phyloP scores from a whole-genome alignment of 75 land plant genomes.

The Isoetes taiwanensis region DNA sequence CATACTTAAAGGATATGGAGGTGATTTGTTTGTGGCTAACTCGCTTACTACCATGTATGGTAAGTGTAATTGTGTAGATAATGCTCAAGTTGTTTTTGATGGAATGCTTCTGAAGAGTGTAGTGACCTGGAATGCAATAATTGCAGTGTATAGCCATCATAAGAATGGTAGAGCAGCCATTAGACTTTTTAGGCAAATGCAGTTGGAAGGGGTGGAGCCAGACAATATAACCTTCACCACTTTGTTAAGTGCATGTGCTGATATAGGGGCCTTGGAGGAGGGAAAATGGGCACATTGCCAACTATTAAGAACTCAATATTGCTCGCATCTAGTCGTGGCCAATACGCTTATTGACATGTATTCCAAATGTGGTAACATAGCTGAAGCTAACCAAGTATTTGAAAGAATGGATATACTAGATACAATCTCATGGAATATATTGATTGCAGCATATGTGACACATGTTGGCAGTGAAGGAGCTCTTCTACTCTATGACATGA shows the following conservation, averaged over 20 bases:
- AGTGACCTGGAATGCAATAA: not conserved
- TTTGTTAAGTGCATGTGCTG: too few relatives aligned
- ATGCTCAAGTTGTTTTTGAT: not conserved
- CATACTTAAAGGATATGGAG: too few relatives aligned
- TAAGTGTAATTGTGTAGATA: not conserved
- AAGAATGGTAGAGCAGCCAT: not conserved
- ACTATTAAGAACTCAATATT: too few relatives aligned
- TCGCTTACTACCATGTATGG: not conserved
- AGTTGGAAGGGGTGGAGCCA: not conserved
- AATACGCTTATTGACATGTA: conserved; percentile 18
- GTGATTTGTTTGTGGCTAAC: too few relatives aligned
- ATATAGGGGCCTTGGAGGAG: too few relatives aligned
- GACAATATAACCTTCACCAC: not conserved
- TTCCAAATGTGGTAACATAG: conserved; percentile 2
- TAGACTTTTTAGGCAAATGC: not conserved
- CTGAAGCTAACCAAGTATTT: conserved; percentile 6
- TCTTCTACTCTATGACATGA: too few relatives aligned
- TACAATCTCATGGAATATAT: too few relatives aligned
- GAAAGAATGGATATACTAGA: too few relatives aligned
- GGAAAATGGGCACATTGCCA: too few relatives aligned
- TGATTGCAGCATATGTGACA: too few relatives aligned
- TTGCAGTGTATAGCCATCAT: not conserved
- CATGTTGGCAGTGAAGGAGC: too few relatives aligned
- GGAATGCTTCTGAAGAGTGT: not conserved
- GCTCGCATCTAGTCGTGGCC: too few relatives aligned